Evolutionary conservation across 306 rosid genomes (phyloP).

Genomic region (Malus fusca): DNA sequence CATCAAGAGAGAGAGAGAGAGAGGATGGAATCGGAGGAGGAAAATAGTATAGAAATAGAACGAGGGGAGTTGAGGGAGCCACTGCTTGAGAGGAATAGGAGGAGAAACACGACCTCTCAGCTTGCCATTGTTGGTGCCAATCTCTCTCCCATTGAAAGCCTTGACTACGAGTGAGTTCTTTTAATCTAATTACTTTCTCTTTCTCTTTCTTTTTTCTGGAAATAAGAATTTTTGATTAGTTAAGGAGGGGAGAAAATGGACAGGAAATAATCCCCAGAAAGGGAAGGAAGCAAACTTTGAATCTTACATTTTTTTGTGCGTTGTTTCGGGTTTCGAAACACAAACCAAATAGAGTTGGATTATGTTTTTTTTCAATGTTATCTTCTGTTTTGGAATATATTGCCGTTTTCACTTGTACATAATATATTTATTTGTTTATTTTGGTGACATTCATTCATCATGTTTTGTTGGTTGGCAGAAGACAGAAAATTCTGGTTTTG

Average conservation of each 20-base stretch:
- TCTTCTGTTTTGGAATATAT: too few relatives aligned
- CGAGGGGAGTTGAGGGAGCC: constrained; percentile 26
- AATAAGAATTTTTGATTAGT: not conserved
- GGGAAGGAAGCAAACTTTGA: not conserved
- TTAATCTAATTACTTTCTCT: not conserved
- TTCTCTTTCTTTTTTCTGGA: not conserved
- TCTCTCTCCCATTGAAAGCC: constrained; percentile 62
- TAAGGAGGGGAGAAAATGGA: too few relatives aligned
- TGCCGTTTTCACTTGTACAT: too few relatives aligned
- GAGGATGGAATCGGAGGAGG: not conserved
- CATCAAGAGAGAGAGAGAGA: not conserved
- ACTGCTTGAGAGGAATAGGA: constrained; percentile 29
- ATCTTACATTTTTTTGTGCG: not conserved
- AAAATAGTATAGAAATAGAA: constrained; percentile 1
- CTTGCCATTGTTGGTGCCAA: constrained; percentile 65
- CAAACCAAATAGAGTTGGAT: not conserved
- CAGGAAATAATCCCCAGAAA: not conserved
- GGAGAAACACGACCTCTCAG: constrained; percentile 60
- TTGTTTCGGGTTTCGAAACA: not conserved
- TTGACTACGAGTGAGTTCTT: constrained; percentile 55
- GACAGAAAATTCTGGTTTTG: too few relatives aligned
- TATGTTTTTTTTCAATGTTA: too few relatives aligned
- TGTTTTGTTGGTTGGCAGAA: too few relatives aligned
- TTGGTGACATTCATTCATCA: too few relatives aligned
- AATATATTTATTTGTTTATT: too few relatives aligned